Conservation (phyloP, 2,329 filamentous ascomycete genomes). For the Fusarium sp. region DNA sequence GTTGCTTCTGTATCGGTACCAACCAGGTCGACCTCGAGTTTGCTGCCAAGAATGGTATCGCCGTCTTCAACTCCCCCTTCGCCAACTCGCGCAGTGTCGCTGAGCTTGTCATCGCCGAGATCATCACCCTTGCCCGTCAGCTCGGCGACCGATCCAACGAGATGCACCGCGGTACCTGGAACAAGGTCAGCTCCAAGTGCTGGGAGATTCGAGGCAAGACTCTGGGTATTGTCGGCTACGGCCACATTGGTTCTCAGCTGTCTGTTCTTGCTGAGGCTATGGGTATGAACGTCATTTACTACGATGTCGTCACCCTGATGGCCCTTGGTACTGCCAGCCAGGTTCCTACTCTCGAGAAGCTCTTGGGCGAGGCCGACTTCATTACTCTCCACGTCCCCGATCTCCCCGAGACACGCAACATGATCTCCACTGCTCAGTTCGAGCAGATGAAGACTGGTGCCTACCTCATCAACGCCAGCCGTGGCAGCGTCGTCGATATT, state of each 20-base stretch:
- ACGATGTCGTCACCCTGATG: conserved; percentile 95
- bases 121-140: conserved; percentile 91
- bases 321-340: conserved; percentile 88
- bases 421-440: conserved; percentile 86
- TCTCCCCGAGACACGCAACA: conserved; percentile 88
- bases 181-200: conserved; percentile 96
- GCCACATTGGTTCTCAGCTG: conserved; percentile 95
- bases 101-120: conserved; percentile 93
- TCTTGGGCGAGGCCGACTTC: conserved; percentile 87
- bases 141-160: conserved; percentile 93
- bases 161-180: conserved; percentile 95
- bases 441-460: conserved; percentile 91
- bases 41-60: conserved; percentile 86
- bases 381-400: conserved; percentile 96
- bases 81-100: conserved; percentile 97
- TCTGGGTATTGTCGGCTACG: conserved; percentile 94
- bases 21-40: conserved; percentile 92
- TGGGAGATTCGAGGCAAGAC: conserved; percentile 99
- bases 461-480: conserved; percentile 96
- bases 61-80: conserved; percentile 99
- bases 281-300: conserved; percentile 98
- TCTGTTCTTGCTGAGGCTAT: conserved; percentile 96
- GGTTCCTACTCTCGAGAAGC: conserved; percentile 79
- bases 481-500: conserved; percentile 94
- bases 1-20: conserved; percentile 99